Base-by-base conservation (phyloP, 768 basidiomycete genomes). In the Panellus pusillus region DNA sequence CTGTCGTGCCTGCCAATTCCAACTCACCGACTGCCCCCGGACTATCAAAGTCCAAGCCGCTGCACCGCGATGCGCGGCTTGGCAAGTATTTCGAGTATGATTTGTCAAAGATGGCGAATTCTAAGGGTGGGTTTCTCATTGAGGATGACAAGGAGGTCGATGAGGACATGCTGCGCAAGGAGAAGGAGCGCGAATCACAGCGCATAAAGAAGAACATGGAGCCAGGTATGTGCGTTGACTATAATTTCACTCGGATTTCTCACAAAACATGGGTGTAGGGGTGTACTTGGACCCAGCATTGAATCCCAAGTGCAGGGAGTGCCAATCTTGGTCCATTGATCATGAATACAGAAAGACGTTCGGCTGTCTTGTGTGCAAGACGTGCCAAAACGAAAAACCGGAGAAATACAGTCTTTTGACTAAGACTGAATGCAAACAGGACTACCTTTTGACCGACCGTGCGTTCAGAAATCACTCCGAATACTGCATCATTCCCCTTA, bases 1-100 rank as follows among this genome's bases (percentile, higher is more conserved):
- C 70, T 40, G 79, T 79, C 24, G 72, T 78, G 2, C 75, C 86
- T 38, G 80, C 81, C n/a, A 71, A 68, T 7, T 83, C 85, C 24
- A 79, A 74, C 12, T 84, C 84, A 15, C 82, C 87, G 1, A 87
- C 88, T 4, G 77, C 72, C 1, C 74, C 77, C 9, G 81, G 79
- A 1, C 74, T 74, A 0, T 77, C 75, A 13, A 76, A 75, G 20
- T 63, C 75, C 1, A 73, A 77, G 50, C 75, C 79, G 49, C 72
- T 93, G 50, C 82, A 82, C 64, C 82, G 88, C 7, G 90, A 93
- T 61, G 80, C 86, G 12, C 81, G 90, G 31, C 75, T 93, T 11
- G 96, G 93, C 24, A 91, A 83, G 44, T 98, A 98, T 73, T 96
- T 96, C 61, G 96, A 98, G 61, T 98, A 97, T 82, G 95, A 98